Conservation (phyloP, 1,284 basidiomycete genomes). For the Puccinia hordei region DNA sequence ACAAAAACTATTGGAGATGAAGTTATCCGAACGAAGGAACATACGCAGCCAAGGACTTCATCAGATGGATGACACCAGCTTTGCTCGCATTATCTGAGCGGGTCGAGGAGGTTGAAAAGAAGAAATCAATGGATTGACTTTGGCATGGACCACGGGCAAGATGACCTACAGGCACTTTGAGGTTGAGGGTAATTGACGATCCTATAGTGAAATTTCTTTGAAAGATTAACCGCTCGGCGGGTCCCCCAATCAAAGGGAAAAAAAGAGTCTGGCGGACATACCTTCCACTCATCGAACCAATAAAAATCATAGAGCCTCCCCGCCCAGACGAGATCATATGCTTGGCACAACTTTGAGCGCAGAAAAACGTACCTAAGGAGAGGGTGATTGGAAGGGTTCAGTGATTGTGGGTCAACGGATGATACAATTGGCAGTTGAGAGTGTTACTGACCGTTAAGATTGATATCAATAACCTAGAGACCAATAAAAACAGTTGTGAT, state of each 20-base stretch:
- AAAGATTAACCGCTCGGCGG: no score
- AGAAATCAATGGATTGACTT: not conserved
- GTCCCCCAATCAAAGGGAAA: no score
- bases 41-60: slow-evolving; percentile 49
- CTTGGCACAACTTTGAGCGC: slow-evolving; percentile 49
- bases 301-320: slow-evolving; percentile 49
- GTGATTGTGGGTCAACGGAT: no score
- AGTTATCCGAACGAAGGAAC: not conserved
- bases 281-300: slow-evolving; percentile 50
- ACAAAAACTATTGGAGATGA: not conserved
- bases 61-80: slow-evolving; percentile 48
- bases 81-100: slow-evolving; percentile 48
- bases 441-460: slow-evolving; percentile 28
- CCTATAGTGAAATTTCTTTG: not conserved
- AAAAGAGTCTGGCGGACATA: not conserved
- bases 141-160: not conserved
- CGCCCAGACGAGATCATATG: slow-evolving; percentile 49
- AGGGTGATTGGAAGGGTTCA: no score
- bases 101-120: not conserved
- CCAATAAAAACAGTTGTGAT: no score
- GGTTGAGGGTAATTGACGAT: slow-evolving; percentile 50
- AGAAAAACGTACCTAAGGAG: slow-evolving; percentile 44
- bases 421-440: no score
- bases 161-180: slow-evolving; percentile 44
- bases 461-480: slow-evolving; percentile 45